Evolutionary conservation across 495 filamentous ascomycete genomes (phyloP).

Genomic region (Trichoderma gamsii): DNA sequence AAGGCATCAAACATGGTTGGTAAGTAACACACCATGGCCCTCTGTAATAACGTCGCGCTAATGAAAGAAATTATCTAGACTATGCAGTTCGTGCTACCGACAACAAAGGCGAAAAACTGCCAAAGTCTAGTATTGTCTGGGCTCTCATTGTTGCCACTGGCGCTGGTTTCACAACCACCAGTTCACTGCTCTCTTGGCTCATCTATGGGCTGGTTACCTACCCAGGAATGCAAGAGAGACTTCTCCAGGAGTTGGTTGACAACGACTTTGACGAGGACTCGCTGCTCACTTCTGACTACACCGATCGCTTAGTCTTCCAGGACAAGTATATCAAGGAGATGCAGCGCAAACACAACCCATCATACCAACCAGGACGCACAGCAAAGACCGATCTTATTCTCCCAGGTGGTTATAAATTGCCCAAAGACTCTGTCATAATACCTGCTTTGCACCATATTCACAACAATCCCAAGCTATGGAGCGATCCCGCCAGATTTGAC

Average conservation of each 20-base stretch:
- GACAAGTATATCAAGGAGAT: conserved; percentile 55
- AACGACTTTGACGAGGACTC: conserved; percentile 33
- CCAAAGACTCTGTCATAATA: conserved; percentile 43
- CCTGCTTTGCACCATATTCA: conserved; percentile 46
- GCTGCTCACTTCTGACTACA: conserved; percentile 35
- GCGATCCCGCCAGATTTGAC: conserved; percentile 46
- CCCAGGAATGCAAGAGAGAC: conserved; percentile 43
- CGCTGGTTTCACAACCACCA: conserved; percentile 52
- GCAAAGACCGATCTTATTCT: conserved; percentile 45
- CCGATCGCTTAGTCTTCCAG: conserved; percentile 38
- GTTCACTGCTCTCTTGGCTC: conserved; percentile 47
- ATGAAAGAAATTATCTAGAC: conserved; percentile 23
- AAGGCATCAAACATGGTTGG: neutral
- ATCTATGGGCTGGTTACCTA: conserved; percentile 46
- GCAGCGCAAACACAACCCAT: conserved; percentile 50
- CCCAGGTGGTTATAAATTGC: conserved; percentile 49
- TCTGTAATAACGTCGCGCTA: neutral
- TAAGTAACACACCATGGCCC: neutral
- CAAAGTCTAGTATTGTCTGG: conserved; percentile 23
- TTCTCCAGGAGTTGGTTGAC: conserved; percentile 51
- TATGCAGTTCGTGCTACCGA: conserved; percentile 45
- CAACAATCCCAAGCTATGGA: conserved; percentile 47
- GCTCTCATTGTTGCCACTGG: conserved; percentile 34
- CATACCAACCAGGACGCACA: conserved; percentile 50
- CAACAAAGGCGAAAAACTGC: conserved; percentile 47